These are phyloP conservation scores for Neurospora sp. DNA, from an alignment of 495 filamentous ascomycete species.

Conservation along the genomic window DNA sequence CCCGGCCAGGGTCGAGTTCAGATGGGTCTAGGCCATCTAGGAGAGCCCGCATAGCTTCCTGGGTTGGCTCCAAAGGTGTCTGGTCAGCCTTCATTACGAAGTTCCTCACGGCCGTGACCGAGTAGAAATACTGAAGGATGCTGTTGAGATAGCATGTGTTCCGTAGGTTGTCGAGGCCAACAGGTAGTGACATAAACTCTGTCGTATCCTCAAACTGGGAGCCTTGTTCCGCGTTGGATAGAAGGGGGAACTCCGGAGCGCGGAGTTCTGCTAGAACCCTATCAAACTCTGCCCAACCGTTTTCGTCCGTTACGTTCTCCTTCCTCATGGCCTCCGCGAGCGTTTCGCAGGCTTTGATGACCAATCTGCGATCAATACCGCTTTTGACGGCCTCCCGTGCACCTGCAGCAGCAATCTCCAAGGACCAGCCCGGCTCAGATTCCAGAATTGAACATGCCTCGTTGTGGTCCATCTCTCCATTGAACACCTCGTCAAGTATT, in stretches of 20 bases:
- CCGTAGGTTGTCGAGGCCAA: constrained; percentile 83
- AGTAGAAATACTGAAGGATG: constrained; percentile 90
- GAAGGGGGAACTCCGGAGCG: not conserved
- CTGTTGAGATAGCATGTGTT: constrained; percentile 99
- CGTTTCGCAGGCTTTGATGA: not conserved
- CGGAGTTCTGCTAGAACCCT: not conserved
- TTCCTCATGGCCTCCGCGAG: not conserved
- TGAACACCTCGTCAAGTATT: constrained; percentile 10
- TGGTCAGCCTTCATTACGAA: constrained; percentile 66
- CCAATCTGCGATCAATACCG: not conserved
- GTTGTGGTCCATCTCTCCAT: constrained; percentile 1
- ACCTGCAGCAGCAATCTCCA: constrained; percentile 13
- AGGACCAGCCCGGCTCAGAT: constrained; percentile 4
- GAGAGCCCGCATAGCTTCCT: constrained; percentile 48
- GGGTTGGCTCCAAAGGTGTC: constrained; percentile 49
- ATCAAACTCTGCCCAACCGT: not conserved
- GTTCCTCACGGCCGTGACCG: constrained; percentile 69
- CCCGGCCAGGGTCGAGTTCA: constrained; percentile 27
- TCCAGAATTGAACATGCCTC: constrained; percentile 14
- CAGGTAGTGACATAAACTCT: constrained; percentile 46
- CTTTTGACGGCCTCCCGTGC: not conserved
- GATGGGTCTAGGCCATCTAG: constrained; percentile 45
- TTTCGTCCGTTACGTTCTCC: not conserved
- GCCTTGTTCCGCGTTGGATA: not conserved
- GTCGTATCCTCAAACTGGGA: not conserved